Evolutionary conservation across 208 protist species (phyloP).

Genomic region (Trypanosomatidae sp.): DNA sequence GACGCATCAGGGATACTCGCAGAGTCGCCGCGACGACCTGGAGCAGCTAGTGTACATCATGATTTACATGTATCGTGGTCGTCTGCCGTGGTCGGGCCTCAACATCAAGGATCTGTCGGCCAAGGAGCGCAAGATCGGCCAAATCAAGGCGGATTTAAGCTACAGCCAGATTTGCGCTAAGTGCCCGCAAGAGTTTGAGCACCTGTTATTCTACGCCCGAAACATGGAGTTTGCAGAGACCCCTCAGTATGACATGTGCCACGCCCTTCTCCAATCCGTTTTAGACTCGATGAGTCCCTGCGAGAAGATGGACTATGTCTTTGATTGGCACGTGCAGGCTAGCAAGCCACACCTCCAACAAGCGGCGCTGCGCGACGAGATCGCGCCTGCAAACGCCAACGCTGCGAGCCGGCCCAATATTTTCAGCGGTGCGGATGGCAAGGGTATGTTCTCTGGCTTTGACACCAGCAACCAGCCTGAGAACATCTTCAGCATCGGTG

Average conservation of each 20-base stretch:
- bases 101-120: slow-evolving; percentile 81
- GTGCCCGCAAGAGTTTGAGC: slow-evolving; percentile 70
- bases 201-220: slow-evolving; percentile 70
- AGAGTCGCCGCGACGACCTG: slow-evolving; percentile 89
- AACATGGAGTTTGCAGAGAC: slow-evolving; percentile 60
- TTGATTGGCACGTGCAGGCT: slow-evolving; percentile 39
- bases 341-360: slow-evolving; percentile 6
- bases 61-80: slow-evolving; percentile 95
- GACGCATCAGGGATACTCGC: slow-evolving; percentile 94
- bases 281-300: slow-evolving; percentile 41
- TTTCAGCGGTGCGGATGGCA: slow-evolving; percentile 37
- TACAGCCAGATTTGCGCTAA: slow-evolving; percentile 59
- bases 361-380: slow-evolving; percentile 25
- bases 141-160: slow-evolving; percentile 57
- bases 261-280: slow-evolving; percentile 48
- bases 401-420: slow-evolving; percentile 31
- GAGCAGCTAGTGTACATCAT: slow-evolving; percentile 94
- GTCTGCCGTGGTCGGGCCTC: slow-evolving; percentile 95
- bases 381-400: slow-evolving; percentile 15
- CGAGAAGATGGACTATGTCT: slow-evolving; percentile 46
- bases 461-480: slow-evolving; percentile 33
- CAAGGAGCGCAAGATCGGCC: slow-evolving; percentile 57
- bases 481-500: slow-evolving; percentile 53
- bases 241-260: slow-evolving; percentile 87
- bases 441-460: slow-evolving; percentile 52